These are phyloP conservation scores for Tuber aestivum DNA, from an alignment of 495 filamentous ascomycete genomes.

Conservation along the genomic window DNA sequence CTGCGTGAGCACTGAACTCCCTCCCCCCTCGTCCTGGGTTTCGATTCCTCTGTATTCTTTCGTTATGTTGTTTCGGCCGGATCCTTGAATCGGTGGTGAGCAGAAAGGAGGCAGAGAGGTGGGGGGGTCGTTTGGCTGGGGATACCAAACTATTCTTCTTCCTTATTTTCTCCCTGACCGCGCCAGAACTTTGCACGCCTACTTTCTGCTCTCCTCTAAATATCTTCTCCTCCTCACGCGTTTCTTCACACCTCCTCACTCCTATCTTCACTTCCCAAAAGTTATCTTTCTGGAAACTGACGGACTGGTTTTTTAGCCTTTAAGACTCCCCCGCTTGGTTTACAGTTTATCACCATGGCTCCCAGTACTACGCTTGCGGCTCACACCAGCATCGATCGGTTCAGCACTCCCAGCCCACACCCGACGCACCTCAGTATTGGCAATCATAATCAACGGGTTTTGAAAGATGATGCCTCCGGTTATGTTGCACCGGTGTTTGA, in stretches of 20 bases:
- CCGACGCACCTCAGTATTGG: slow-evolving; percentile 78
- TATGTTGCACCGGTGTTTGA: slow-evolving; percentile 94
- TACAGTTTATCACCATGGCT: slow-evolving; percentile 13
- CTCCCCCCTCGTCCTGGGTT: background rate
- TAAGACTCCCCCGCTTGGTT: background rate
- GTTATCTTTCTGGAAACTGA: background rate
- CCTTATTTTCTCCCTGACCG: background rate
- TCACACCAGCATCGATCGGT: slow-evolving; percentile 25
- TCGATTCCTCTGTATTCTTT: background rate
- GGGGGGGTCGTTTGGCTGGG: background rate
- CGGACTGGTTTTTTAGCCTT: background rate
- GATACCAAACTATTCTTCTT: background rate
- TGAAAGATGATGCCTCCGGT: slow-evolving; percentile 86
- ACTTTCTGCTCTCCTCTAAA: background rate
- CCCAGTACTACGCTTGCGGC: slow-evolving; percentile 7
- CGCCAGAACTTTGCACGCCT: background rate
- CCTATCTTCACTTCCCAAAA: background rate
- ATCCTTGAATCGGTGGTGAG: background rate
- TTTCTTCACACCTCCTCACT: background rate
- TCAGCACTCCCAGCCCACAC: slow-evolving; percentile 68
- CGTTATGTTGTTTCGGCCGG: background rate
- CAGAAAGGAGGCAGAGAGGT: background rate
- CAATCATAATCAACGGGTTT: slow-evolving; percentile 49
- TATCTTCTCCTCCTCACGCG: background rate
- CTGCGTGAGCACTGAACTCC: background rate